Evolutionary conservation across 2,329 filamentous ascomycete genomes (phyloP).

Genomic region (Clonostachys rhizophaga): DNA sequence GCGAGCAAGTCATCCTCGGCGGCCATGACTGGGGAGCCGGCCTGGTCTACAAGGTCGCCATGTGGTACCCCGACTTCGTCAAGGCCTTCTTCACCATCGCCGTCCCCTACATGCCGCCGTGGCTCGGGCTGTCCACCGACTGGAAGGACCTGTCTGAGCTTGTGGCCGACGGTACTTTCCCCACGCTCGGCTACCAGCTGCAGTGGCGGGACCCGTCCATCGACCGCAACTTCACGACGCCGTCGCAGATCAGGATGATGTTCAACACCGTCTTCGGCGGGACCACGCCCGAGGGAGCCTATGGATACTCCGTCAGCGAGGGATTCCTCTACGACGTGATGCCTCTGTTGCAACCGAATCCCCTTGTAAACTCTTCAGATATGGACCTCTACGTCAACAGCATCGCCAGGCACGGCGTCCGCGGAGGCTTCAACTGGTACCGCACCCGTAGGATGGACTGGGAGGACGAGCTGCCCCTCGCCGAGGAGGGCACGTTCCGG

Average conservation of each 20-base stretch:
- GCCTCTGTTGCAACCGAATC: constrained; percentile 53
- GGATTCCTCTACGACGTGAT: constrained; percentile 60
- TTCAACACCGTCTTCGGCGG: constrained; percentile 65
- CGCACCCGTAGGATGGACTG: constrained; percentile 64
- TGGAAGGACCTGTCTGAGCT: constrained; percentile 52
- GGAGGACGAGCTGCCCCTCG: constrained; percentile 61
- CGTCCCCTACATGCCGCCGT: constrained; percentile 60
- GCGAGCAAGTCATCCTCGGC: constrained; percentile 60
- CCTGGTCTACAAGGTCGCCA: constrained; percentile 64
- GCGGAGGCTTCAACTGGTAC: constrained; percentile 80
- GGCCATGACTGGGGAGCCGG: constrained; percentile 83
- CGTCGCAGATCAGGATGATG: constrained; percentile 58
- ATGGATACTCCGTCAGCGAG: constrained; percentile 47
- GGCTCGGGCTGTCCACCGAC: constrained; percentile 13
- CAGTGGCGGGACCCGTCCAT: constrained; percentile 63
- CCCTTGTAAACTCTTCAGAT: constrained; percentile 59
- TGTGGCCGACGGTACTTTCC: constrained; percentile 40
- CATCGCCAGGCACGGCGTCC: constrained; percentile 63
- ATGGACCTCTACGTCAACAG: constrained; percentile 70
- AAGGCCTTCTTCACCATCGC: constrained; percentile 68
- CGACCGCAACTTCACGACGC: constrained; percentile 45
- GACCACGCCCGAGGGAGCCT: constrained; percentile 42
- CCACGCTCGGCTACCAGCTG: constrained; percentile 72
- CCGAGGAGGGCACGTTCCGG: constrained; percentile 45
- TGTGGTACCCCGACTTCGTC: constrained; percentile 64